Evolutionary conservation across 768 basidiomycete genomes (phyloP), one percentile per base, ranked within the genome.

Genomic region (Asterophora parasitica): DNA sequence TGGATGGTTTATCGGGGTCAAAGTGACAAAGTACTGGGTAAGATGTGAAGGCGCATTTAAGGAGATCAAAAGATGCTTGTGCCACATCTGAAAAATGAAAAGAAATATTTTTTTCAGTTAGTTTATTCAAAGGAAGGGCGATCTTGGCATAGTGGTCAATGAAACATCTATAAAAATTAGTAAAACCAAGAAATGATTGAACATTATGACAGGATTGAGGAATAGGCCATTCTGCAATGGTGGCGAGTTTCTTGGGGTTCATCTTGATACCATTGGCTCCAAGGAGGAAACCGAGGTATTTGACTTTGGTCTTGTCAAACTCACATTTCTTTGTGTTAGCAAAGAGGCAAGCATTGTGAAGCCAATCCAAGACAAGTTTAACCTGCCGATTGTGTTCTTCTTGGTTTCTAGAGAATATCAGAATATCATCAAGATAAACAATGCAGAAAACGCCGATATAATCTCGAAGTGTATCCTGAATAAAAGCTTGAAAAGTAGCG

Each of bases 341-440:
- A 37, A 61, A 71, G 7, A 71, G 62, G 3, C 56, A 42, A 15
- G 61, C 54, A 15, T 53, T 42, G 2, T 52, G 45, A 9, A 74
- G 60, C 3, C 58, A 47, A 30, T 70, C 49, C 12, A 76, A 62
- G 7, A 74, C 62, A 27, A 58, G 40, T 11, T 51, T 48, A 33
- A 73, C 66, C 23, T 66, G 64, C 3, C 44, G 23, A n/a, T 59
- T 51, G 44, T 75, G 73, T 17, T 73, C 60, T n/a, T 62, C 55
- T 17, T 49, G 55, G 11, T 53, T 52, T 11, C 54, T 36, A 31
- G 73, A 74, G 48, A 67, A 77, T 20, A 76, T 70, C 7, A 76
- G 61, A 48, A 75, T 72, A 53, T 74, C 65, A 44, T 74, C 68
- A 1, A 75, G 46, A 56, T 75, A 77, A 37, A 76, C 66, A 26